Conservation (phyloP, 2,329 filamentous ascomycete genomes). For the Colletotrichum tropicale region DNA sequence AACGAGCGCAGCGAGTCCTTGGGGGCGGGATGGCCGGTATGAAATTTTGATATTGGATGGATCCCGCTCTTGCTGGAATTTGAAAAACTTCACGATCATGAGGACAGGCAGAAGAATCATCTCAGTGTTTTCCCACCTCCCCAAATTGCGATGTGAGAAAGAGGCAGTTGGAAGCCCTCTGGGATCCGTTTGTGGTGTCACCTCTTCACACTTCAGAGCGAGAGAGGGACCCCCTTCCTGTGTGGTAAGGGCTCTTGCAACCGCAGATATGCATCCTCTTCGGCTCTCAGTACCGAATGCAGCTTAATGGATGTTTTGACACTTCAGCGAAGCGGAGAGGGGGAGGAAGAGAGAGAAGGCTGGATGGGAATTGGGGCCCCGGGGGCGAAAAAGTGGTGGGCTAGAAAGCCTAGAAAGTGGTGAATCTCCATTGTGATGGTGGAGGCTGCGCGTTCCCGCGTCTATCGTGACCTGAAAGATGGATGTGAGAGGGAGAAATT, state of each 20-base stretch:
- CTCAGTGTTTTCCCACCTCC: background rate
- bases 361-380: slow-evolving; percentile 3
- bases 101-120: background rate
- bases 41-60: background rate
- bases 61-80: background rate
- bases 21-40: background rate
- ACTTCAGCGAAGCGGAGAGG: background rate
- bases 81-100: background rate
- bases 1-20: background rate
- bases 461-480: background rate
- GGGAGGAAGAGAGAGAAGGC: background rate
- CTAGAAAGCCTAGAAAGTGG: background rate
- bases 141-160: background rate
- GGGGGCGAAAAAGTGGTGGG: background rate
- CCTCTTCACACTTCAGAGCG: background rate
- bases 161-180: background rate
- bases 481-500: background rate
- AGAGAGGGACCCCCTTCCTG: background rate
- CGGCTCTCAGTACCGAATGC: slow-evolving; percentile 13
- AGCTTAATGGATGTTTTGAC: slow-evolving; percentile 1
- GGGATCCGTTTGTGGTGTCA: background rate
- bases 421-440: background rate
- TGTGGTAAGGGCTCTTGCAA: background rate
- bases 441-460: background rate
- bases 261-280: background rate